Conservation (phyloP, 164 flowering plant genomes). For the Liriodendron chinense region DNA sequence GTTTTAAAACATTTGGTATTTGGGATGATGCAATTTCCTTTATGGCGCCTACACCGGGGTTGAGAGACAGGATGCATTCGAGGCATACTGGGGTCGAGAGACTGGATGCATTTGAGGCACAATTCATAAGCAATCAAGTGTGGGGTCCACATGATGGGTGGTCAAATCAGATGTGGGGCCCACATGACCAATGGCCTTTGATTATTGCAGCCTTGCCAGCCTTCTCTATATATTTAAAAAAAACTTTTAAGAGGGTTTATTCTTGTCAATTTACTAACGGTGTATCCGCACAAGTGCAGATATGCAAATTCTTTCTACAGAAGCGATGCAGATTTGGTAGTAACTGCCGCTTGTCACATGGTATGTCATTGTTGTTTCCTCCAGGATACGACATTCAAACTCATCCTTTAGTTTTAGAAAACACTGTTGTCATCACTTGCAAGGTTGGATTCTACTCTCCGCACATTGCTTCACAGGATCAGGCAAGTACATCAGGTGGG, state of each 20-base stretch:
- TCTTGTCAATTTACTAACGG: conserved; percentile 42
- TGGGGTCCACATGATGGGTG: too few relatives aligned
- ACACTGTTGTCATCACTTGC: background rate
- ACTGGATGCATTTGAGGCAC: too few relatives aligned
- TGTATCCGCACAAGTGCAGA: conserved; percentile 73
- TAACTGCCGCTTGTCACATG: conserved; percentile 96
- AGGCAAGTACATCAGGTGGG: background rate
- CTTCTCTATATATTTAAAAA: background rate
- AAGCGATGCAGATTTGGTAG: conserved; percentile 95
- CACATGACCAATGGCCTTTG: background rate
- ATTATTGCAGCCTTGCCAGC: background rate
- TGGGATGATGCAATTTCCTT: too few relatives aligned
- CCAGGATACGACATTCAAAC: conserved; percentile 4
- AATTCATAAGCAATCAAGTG: too few relatives aligned
- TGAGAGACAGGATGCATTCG: too few relatives aligned
- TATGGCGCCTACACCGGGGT: too few relatives aligned
- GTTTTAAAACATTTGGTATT: too few relatives aligned
- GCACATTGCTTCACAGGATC: too few relatives aligned
- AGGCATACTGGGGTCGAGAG: too few relatives aligned
- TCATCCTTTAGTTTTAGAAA: background rate
- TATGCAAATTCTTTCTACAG: conserved; percentile 97
- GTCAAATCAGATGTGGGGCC: too few relatives aligned
- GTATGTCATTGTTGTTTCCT: conserved; percentile 51
- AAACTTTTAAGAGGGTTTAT: conserved; percentile 13
- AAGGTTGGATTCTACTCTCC: too few relatives aligned